Percentiles rank a stretch among this genome's conserved stretches.
These are phyloP conservation scores for Amanita subjunquillea DNA, from an alignment of 768 basidiomycete species.

Conservation along the genomic window DNA sequence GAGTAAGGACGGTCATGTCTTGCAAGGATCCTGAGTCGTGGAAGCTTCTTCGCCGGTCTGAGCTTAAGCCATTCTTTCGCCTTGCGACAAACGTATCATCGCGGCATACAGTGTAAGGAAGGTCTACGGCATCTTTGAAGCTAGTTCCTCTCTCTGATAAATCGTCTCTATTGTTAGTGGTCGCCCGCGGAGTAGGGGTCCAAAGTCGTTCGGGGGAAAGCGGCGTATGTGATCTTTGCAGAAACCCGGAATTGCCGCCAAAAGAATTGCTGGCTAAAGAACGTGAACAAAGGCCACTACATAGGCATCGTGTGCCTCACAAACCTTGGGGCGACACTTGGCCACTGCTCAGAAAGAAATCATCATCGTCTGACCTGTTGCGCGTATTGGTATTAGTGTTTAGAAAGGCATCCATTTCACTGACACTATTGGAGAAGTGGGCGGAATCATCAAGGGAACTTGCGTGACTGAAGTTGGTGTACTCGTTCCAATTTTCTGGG, in stretches of 20 bases:
- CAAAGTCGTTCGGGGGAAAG: background rate
- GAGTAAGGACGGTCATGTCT: conserved; percentile 34
- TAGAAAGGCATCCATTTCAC: background rate
- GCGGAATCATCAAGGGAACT: background rate
- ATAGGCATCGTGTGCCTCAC: conserved; percentile 11
- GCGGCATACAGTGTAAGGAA: conserved; percentile 1
- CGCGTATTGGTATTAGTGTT: background rate
- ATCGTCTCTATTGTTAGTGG: background rate
- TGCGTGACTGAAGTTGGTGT: background rate
- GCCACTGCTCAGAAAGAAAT: conserved; percentile 68
- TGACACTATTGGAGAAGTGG: conserved; percentile 3
- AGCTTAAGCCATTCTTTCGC: background rate
- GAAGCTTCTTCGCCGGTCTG: conserved; percentile 43
- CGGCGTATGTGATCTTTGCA: background rate
- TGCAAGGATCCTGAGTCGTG: conserved; percentile 47
- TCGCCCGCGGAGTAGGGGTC: background rate
- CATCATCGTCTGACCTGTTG: conserved; percentile 30
- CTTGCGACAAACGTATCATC: conserved; percentile 2
- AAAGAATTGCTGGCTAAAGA: background rate
- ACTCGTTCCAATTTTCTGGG: background rate
- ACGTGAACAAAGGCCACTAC: conserved; percentile 9
- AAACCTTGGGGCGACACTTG: conserved; percentile 65
- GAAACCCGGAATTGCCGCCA: background rate
- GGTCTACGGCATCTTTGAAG: background rate
- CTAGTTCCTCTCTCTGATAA: background rate